These are phyloP conservation scores for Debaryomyces tyrocola DNA, from an alignment of 805 yeast genomes.

Conservation along the genomic window DNA sequence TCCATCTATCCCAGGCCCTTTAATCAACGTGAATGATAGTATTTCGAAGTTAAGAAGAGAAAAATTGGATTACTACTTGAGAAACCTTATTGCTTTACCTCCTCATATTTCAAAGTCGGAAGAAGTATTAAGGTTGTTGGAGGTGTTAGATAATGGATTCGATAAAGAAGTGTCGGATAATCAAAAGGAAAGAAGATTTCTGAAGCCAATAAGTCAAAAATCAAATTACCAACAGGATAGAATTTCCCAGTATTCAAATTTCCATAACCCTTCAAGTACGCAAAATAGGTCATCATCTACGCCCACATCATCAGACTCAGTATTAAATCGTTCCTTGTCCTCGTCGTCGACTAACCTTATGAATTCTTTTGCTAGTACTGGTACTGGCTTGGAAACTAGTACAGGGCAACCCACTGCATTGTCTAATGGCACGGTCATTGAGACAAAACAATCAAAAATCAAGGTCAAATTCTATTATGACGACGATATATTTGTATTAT, in stretches of 20 bases:
- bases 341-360: constrained; percentile 20
- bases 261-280: constrained; percentile 15
- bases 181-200: constrained; percentile 19
- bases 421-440: constrained; percentile 5
- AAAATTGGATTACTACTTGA: constrained; percentile 53
- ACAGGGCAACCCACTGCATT: background rate
- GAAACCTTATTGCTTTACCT: constrained; percentile 69
- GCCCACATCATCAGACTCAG: constrained; percentile 16
- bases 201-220: constrained; percentile 39
- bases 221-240: constrained; percentile 52
- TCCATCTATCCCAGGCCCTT: constrained; percentile 96
- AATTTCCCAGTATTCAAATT: constrained; percentile 49
- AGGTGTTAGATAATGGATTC: constrained; percentile 55
- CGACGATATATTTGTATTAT: constrained; percentile 77
- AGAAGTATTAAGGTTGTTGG: constrained; percentile 71
- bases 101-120: constrained; percentile 68
- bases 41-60: constrained; percentile 54
- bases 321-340: constrained; percentile 17
- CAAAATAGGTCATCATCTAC: constrained; percentile 23
- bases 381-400: background rate
- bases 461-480: constrained; percentile 77
- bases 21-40: constrained; percentile 82
- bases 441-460: constrained; percentile 32
- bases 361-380: constrained; percentile 1
- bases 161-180: constrained; percentile 50